phyloP scores from a whole-genome alignment of 2,329 filamentous ascomycete genomes.

The Lizonia empirigonia region DNA sequence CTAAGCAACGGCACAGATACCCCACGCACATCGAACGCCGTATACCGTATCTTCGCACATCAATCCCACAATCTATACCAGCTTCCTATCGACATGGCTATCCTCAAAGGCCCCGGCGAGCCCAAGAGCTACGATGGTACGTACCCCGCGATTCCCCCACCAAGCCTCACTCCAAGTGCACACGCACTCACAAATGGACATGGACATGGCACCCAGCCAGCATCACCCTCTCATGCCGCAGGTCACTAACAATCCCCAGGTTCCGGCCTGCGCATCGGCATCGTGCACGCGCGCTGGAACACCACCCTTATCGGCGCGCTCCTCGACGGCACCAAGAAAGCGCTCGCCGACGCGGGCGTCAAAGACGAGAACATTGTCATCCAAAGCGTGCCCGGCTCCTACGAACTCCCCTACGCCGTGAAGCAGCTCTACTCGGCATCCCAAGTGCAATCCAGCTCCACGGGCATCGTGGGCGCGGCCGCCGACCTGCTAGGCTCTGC shows the following conservation, averaged over 20 bases:
- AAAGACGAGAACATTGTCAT: constrained; percentile 85
- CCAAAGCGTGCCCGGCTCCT: constrained; percentile 89
- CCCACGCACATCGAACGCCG: constrained; percentile 10
- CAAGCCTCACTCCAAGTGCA: too few species aligned
- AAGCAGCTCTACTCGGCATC: constrained; percentile 87
- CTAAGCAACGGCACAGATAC: constrained; percentile 15
- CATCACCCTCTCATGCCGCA: too few species aligned
- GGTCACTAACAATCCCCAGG: constrained; percentile 44
- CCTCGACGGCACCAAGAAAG: constrained; percentile 77
- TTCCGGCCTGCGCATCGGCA: constrained; percentile 79
- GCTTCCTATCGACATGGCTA: constrained; percentile 50
- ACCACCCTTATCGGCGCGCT: constrained; percentile 83
- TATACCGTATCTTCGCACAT: constrained; percentile 13
- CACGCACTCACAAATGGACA: background rate
- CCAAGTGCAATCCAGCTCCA: constrained; percentile 73
- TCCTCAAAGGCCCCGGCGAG: constrained; percentile 68
- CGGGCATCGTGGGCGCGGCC: constrained; percentile 66
- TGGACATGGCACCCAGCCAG: background rate
- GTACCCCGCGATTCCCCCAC: constrained; percentile 23
- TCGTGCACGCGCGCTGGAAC: constrained; percentile 97
- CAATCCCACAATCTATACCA: background rate
- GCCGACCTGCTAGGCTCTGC: constrained; percentile 77
- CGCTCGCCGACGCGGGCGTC: constrained; percentile 79
- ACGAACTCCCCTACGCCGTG: constrained; percentile 90
- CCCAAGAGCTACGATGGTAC: constrained; percentile 63